Conservation (phyloP, 1,284 basidiomycete species). For the Tilletia caries region DNA sequence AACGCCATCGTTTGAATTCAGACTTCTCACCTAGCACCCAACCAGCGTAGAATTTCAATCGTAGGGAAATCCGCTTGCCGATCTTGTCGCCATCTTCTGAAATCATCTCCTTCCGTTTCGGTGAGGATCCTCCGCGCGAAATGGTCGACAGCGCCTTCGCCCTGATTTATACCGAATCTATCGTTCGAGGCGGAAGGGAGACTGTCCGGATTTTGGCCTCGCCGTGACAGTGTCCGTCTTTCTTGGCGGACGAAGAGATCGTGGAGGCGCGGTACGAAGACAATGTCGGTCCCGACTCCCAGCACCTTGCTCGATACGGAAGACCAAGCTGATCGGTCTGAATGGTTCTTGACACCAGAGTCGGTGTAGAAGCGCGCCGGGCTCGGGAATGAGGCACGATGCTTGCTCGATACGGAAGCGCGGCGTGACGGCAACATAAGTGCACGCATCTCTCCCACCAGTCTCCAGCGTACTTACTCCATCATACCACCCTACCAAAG, state of each 20-base stretch:
- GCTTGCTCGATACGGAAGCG: too few relatives aligned
- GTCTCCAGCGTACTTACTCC: too few relatives aligned
- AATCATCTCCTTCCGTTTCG: slow-evolving; percentile 15
- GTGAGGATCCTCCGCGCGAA: slow-evolving; percentile 32
- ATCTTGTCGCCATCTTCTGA: background rate
- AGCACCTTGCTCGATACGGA: slow-evolving; percentile 23
- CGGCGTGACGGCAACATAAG: too few relatives aligned
- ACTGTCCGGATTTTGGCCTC: background rate
- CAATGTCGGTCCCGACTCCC: slow-evolving; percentile 46
- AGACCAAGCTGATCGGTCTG: background rate
- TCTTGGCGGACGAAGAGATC: slow-evolving; percentile 26
- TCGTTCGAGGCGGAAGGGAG: too few relatives aligned
- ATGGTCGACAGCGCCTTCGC: slow-evolving; percentile 20
- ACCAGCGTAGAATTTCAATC: slow-evolving; percentile 13
- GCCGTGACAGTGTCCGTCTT: slow-evolving; percentile 6
- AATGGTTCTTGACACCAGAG: slow-evolving; percentile 9
- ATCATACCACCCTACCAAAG: too few relatives aligned
- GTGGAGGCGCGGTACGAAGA: slow-evolving; percentile 34
- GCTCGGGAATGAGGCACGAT: too few relatives aligned
- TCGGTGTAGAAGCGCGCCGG: background rate
- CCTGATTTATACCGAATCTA: too few relatives aligned
- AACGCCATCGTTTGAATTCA: background rate
- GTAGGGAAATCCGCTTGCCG: background rate
- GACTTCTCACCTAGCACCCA: slow-evolving; percentile 21
- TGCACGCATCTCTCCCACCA: too few relatives aligned